Evolutionary conservation across 192 early-diverging fungal genomes (phyloP), one percentile per base, ranked within the genome.

Genomic region (Coemansia sp.): DNA sequence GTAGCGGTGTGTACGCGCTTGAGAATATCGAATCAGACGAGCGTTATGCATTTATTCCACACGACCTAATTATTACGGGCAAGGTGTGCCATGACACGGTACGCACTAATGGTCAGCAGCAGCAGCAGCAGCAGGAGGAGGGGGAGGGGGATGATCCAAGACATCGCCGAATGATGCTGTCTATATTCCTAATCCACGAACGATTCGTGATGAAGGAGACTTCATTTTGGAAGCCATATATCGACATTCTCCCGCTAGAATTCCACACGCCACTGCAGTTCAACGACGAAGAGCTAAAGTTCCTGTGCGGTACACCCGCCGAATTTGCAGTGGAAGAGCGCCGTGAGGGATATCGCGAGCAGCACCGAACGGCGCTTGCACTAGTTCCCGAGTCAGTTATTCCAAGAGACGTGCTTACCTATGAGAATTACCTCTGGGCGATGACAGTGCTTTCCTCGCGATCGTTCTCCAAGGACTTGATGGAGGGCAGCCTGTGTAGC

Each of bases 171-270:
- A 60, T 73, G n/a, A 77, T 85, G 10, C 65, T 90, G 62, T 74
- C 70, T 11, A 64, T 82, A 58, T 91, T 87, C 36, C 59, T 91
- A 36, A 75, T 85, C 3, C 80, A 83, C 39, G 74, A 91, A 73
- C 78, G 74, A 14, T 64, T 68, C 37, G 44, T 73, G 11, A 51
- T 65, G 5, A 27, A 32, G 31, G n/a, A 65, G 6, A 23, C 25
- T 29, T 88, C 76, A 5, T 89, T 89, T 48, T 89, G 84, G 83
- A 70, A 75, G 23, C 88, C 90, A 0, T 91, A 90, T 67, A 77
- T 91, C 29, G 76, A 85, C 41, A 85, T 87, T 53, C 63, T 91
- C 14, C 89, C 90, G 0, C 42, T 62, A 4, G 65, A 51, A 17
- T 89, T 89, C 69, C 77, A 80, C 46, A 89, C 87, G 1, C 85